phyloP scores from a whole-genome alignment of 2,329 filamentous ascomycete genomes.

The Fusarium pilosicola region DNA sequence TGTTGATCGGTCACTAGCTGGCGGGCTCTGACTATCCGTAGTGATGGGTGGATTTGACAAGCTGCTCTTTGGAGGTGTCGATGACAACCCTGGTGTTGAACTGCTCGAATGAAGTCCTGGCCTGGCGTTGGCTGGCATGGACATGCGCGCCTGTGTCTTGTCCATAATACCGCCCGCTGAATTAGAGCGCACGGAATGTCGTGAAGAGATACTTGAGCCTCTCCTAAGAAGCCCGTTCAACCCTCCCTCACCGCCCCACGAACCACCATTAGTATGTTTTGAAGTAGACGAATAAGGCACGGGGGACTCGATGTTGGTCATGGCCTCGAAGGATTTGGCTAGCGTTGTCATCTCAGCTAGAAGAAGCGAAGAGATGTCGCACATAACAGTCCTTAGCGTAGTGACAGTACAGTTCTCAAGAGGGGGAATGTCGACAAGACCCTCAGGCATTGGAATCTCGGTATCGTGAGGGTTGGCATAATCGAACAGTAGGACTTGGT shows the following conservation, averaged over 20 bases:
- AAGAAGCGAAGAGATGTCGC: slow-evolving; percentile 78
- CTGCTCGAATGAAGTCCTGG: slow-evolving; percentile 55
- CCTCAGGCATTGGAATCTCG: slow-evolving; percentile 69
- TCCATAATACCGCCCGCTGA: slow-evolving; percentile 66
- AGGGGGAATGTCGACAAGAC: slow-evolving; percentile 76
- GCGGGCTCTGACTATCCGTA: slow-evolving; percentile 57
- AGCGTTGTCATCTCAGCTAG: slow-evolving; percentile 80
- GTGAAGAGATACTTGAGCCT: slow-evolving; percentile 65
- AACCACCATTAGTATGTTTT: slow-evolving; percentile 53
- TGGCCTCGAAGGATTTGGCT: slow-evolving; percentile 76
- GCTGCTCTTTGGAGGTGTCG: slow-evolving; percentile 61
- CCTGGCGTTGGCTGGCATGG: slow-evolving; percentile 73
- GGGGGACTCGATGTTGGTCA: slow-evolving; percentile 82
- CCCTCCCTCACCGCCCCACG: slow-evolving; percentile 53
- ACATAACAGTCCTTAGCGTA: slow-evolving; percentile 84
- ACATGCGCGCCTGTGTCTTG: slow-evolving; percentile 76
- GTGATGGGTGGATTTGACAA: slow-evolving; percentile 60
- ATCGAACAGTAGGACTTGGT: slow-evolving; percentile 85
- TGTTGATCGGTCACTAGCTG: slow-evolving; percentile 50
- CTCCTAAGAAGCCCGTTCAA: slow-evolving; percentile 56
- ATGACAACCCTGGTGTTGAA: slow-evolving; percentile 60
- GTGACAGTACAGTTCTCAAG: slow-evolving; percentile 75
- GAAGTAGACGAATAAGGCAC: slow-evolving; percentile 58
- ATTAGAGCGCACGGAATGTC: slow-evolving; percentile 58
- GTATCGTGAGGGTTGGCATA: slow-evolving; percentile 62